phyloP scores from a whole-genome alignment of 2,329 filamentous ascomycete species.

The Elsinoe ampelina region DNA sequence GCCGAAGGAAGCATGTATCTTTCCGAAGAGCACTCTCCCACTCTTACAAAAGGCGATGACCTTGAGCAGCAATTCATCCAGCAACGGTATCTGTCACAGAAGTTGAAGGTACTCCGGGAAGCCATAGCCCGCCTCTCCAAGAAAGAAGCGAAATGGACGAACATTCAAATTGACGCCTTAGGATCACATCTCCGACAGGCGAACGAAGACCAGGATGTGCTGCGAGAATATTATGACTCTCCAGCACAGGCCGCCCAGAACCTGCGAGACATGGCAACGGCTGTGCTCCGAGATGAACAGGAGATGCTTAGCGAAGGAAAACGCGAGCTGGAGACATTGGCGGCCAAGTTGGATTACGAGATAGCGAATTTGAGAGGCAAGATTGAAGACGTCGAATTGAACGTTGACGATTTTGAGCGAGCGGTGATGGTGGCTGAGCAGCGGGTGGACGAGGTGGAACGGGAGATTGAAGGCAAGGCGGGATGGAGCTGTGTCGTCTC shows the following conservation, averaged over 20 bases:
- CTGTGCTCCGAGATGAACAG: constrained; percentile 61
- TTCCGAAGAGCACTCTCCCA: constrained; percentile 39
- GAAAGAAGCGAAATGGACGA: constrained; percentile 53
- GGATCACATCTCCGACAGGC: constrained; percentile 53
- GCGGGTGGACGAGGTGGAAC: constrained; percentile 43
- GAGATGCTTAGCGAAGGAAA: constrained; percentile 59
- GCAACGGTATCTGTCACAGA: constrained; percentile 14
- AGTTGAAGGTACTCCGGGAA: constrained; percentile 36
- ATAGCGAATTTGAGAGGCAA: constrained; percentile 69
- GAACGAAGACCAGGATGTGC: constrained; percentile 52
- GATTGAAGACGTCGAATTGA: constrained; percentile 79
- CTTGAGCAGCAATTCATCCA: constrained; percentile 23
- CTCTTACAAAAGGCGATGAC: constrained; percentile 24
- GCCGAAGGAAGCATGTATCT: constrained; percentile 64
- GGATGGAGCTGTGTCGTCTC: constrained; percentile 23
- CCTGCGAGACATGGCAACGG: constrained; percentile 57
- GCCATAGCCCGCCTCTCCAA: constrained; percentile 45
- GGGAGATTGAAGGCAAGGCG: constrained; percentile 42
- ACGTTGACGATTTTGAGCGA: constrained; percentile 66
- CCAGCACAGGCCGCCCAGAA: constrained; percentile 61
- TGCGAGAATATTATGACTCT: constrained; percentile 60
- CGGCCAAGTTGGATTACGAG: constrained; percentile 87
- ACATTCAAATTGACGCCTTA: constrained; percentile 47
- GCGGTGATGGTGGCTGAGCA: constrained; percentile 51
- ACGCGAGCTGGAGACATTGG: constrained; percentile 69